Evolutionary conservation across 129 eudicot genomes (phyloP), one percentile per base, ranked within the genome.

Genomic region (Escallonia herrerae): DNA sequence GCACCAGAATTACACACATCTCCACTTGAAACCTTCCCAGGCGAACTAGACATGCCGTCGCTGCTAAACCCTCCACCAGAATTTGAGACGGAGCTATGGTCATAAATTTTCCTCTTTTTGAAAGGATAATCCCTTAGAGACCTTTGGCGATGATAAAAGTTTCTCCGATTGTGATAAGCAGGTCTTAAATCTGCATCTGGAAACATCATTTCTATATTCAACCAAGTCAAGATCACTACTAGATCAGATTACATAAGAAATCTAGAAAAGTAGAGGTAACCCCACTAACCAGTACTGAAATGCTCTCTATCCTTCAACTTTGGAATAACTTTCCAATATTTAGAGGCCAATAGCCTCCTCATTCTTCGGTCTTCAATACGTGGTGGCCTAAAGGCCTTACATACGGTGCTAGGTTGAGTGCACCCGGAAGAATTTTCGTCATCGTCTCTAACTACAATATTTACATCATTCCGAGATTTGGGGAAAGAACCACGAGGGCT

Each of bases 71-170:
- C 84, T 63, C 74, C 87, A 50, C 86, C 88, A 42, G 85, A 77
- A 68, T 77, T 83, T 48, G 85, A 71, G 46, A 64, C 47, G n/a
- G 84, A 67, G 72, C 79, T 73, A 15, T 74, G 76, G 13, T 74
- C 84, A 49, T 79, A 86, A 46, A 88, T 78, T 63, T 82, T 88
- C 72, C 95, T 77, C 76, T 89, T 93, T 76, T 93, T 93, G 65
- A 89, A 75, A 45, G 99, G 99, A 75, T 81, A 93, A 72, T 89
- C 95, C 77, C 95, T 89, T 66, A 80, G 78, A 53, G 99, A 82
- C 68, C 98, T 83, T 61, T 80, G 87, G 48, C 86, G 77, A 74
- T 86, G 85, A 53, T 69, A 65, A 67, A 76, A 62, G 49, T 64
- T 71, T 50, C 78, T 79, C 77, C 83, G 82, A 56, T 75, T 77